Evolutionary conservation across 805 yeast genomes (phyloP), one percentile per base, ranked within the genome.

Genomic region (Schwanniomyces polymorphus): DNA sequence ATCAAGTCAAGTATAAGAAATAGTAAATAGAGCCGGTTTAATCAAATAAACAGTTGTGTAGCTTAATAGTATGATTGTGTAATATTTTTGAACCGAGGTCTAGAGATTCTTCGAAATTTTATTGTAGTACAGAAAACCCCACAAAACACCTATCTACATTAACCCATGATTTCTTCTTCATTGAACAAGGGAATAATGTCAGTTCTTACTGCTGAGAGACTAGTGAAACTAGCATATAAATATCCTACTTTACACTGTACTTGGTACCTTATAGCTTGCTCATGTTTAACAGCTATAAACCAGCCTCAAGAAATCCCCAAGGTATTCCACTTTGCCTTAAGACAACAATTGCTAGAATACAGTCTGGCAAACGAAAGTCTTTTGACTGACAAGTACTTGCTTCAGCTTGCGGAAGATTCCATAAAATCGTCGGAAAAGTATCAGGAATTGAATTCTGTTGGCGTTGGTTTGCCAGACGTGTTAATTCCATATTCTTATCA

Each of bases 261-360:
- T 18, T 91, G 97, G 97, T 88, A 84, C 60, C 68, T 82, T 33
- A 70, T 90, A 17, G 92, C 96, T 0, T 87, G 94, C 7, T 87
- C 92, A 0, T 81, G 95, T 8, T 75, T 91, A 42, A 81, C 92
- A 1, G 91, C 85, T 5, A 85, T 92, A 57, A 91, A 91, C 59
- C 80, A 78, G 50, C 96, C 97, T 0, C 81, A 84, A 43, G 97
- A 88, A 52, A 80, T 90, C 27, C 91, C 96, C 2, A 75, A 72
- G 46, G 61, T 91, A 3, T 86, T 85, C 61, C 87, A 87, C 51
- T 85, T 84, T 67, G 90, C 91, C 16, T 59, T 76, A 44, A 60
- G 74, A 38, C 77, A 73, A 49, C 78, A 73, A 53, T 61, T 72
- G 37, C 63, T 73, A 40, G 77, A 71, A 47, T 52, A 48, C 21